Base-by-base conservation (phyloP, 768 basidiomycete species). In the Tylopilus rubrobrunneus region DNA sequence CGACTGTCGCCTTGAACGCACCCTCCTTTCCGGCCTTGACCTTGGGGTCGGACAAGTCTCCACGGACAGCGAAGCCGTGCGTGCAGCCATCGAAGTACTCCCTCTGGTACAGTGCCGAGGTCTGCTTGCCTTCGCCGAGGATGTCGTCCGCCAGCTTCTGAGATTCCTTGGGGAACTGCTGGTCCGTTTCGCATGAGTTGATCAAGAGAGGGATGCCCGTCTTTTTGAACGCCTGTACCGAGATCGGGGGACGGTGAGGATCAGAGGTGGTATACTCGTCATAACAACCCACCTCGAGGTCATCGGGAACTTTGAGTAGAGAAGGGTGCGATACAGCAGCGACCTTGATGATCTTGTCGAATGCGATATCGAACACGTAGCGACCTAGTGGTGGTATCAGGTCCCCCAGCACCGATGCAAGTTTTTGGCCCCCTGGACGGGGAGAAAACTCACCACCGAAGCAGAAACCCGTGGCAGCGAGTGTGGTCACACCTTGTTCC, bases 381-480 rank as follows among this genome's bases (percentile, higher is more conserved):
- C 75, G 74, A 62, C 59, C 76, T 25, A 53, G 56, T 42, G n/a
- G n/a, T n/a, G n/a, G n/a, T n/a, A n/a, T n/a, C 33, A n/a, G n/a
- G n/a, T n/a, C n/a, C n/a, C n/a, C n/a, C n/a, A n/a, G n/a, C n/a
- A n/a, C n/a, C n/a, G n/a, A n/a, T n/a, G n/a, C n/a, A n/a, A n/a
- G n/a, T n/a, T n/a, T n/a, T n/a, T n/a, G n/a, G n/a, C n/a, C n/a
- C n/a, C n/a, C n/a, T n/a, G n/a, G n/a, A n/a, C n/a, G n/a, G n/a
- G n/a, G n/a, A n/a, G n/a, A n/a, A n/a, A 12, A 48, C 74, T 53
- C 55, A 77, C 81, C 86, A 55, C 86, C 85, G 51, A 79, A 84
- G 73, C 89, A 91, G 73, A 83, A 89, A 4, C 85, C 86, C 5
- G 78, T 78, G 0, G 83, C 81, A 0, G 72, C 86, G 53, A 90